phyloP scores from a whole-genome alignment of 2,329 filamentous ascomycete genomes.

The Arachnopeziza araneosa region DNA sequence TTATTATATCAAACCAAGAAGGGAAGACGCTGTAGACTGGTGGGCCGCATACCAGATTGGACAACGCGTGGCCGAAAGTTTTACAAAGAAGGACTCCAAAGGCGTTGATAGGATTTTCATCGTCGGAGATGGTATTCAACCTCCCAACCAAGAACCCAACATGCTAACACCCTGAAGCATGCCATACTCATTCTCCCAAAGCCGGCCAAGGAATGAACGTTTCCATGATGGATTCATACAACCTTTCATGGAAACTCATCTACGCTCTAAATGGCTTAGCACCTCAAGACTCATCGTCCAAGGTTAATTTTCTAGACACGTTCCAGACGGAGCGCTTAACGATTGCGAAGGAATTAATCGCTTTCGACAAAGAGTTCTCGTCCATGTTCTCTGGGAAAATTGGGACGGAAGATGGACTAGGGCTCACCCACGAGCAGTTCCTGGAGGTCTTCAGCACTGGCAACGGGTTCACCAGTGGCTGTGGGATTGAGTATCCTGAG shows the following conservation, averaged over 20 bases:
- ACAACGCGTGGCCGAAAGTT: slow-evolving; percentile 51
- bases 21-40: slow-evolving; percentile 47
- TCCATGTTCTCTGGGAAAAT: slow-evolving; percentile 47
- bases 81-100: slow-evolving; percentile 1
- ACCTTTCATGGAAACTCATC: slow-evolving; percentile 53
- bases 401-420: slow-evolving; percentile 56
- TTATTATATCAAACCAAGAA: slow-evolving; percentile 53
- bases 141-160: slow-evolving; percentile 13
- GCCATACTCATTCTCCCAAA: slow-evolving; percentile 56
- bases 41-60: slow-evolving; percentile 54
- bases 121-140: slow-evolving; percentile 35
- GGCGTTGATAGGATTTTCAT: slow-evolving; percentile 43
- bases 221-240: slow-evolving; percentile 54
- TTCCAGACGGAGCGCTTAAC: slow-evolving; percentile 56
- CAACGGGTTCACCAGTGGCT: slow-evolving; percentile 40
- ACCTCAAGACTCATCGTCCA: not conserved
- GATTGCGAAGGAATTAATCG: slow-evolving; percentile 60
- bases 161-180: slow-evolving; percentile 25
- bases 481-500: slow-evolving; percentile 28
- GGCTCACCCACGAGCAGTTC: slow-evolving; percentile 46
- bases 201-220: slow-evolving; percentile 56
- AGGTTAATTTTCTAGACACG: slow-evolving; percentile 43
- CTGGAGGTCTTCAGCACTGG: slow-evolving; percentile 49
- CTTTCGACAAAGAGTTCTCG: slow-evolving; percentile 52
- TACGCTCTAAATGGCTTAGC: slow-evolving; percentile 36